Evolutionary conservation across 108 stramenopile genomes (phyloP), one percentile per base, ranked within the genome.

Genomic region (Fragilariopsis cylindrus): DNA sequence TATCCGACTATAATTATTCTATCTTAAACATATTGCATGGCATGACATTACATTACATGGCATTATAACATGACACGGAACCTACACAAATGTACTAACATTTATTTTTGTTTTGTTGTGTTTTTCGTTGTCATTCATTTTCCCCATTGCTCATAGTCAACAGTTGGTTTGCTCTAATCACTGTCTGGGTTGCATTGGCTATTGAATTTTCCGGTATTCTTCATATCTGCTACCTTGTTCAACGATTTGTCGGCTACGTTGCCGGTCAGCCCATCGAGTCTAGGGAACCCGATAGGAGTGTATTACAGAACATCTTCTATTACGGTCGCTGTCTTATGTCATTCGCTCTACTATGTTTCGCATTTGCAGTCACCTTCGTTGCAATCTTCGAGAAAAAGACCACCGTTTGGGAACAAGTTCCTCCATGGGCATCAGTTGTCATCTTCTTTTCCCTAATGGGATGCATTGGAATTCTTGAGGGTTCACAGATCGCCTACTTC

Each of bases 131-230:
- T 30, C 30, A 30, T 30, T 30, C 30, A 30, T 30, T 30, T 30
- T 30, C 30, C 0, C 30, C 30, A 30, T 30, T 30, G 30, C 30
- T 30, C 30, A 30, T 30, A 30, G 30, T 30, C 30, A 30, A 30
- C 30, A 30, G 30, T 30, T 30, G 30, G 30, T 30, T 30, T 2
- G 30, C 30, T 30, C 30, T 30, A 30, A 30, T 30, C 30, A 30
- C 30, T 30, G 30, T 30, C 74, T 88, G 65, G 30, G 30, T 30
- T 30, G 30, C 30, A 30, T 30, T 30, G 2, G 68, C 58, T 42
- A 76, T 90, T 39, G 89, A 90, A 67, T 74, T 68, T 42, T 90
- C 85, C 9, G 90, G 90, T 2, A 40, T 90, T 48, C 73, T 88
- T 56, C 90, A 90, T 71, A 75, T 77, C 16, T 74, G 76, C 13